phyloP scores from a whole-genome alignment of 192 early-diverging fungal genomes.

The Coemansia sp. region DNA sequence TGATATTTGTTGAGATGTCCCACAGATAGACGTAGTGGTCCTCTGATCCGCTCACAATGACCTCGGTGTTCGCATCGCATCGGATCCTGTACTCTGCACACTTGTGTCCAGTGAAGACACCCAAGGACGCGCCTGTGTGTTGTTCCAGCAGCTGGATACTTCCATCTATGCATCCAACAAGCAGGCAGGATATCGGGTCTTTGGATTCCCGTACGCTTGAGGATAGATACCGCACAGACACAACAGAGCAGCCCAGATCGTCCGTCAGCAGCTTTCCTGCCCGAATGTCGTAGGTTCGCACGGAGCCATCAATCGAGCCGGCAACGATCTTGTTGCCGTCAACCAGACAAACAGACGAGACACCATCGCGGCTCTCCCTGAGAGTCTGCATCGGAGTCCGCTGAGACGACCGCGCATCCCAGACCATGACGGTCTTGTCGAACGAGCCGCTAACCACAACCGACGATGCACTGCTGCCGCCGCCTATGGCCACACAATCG shows the following conservation, averaged over 20 bases:
- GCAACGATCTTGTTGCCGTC: conserved; percentile 70
- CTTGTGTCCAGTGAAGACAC: conserved; percentile 81
- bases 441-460: conserved; percentile 80
- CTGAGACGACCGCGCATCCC: conserved; percentile 48
- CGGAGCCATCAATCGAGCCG: conserved; percentile 80
- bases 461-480: conserved; percentile 55
- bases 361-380: conserved; percentile 82
- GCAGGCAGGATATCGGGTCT: conserved; percentile 70
- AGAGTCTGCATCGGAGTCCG: conserved; percentile 77
- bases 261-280: conserved; percentile 71
- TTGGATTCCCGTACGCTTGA: conserved; percentile 48
- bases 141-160: conserved; percentile 86
- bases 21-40: conserved; percentile 86
- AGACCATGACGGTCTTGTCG: conserved; percentile 58
- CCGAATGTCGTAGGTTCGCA: conserved; percentile 87
- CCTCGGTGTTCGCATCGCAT: conserved; percentile 69
- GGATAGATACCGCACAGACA: conserved; percentile 51
- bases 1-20: conserved; percentile 72
- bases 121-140: conserved; percentile 61
- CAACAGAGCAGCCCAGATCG: conserved; percentile 78
- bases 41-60: conserved; percentile 86
- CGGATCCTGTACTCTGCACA: conserved; percentile 77
- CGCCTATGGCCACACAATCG: conserved; percentile 82
- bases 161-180: conserved; percentile 74
- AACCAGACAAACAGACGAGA: conserved; percentile 73